These are phyloP conservation scores for Aspergillus ruber DNA, from an alignment of 2,329 filamentous ascomycete genomes.

Conservation along the genomic window DNA sequence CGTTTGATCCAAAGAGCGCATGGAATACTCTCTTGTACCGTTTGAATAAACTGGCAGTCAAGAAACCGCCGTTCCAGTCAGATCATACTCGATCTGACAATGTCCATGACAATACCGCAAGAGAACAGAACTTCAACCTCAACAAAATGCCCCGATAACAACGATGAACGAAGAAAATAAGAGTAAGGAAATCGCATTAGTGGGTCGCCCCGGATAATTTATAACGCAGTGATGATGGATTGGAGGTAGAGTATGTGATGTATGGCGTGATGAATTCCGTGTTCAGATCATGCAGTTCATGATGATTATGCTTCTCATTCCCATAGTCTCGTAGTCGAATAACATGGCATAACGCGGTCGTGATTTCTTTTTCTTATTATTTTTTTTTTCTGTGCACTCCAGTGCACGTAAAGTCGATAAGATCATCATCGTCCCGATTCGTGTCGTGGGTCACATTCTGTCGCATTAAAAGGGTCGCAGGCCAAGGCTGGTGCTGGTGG, in stretches of 20 bases:
- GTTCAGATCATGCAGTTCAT: slow-evolving; percentile 27
- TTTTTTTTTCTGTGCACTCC: not conserved
- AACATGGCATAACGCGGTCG: slow-evolving; percentile 4
- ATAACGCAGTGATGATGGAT: slow-evolving; percentile 18
- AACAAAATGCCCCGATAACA: not conserved
- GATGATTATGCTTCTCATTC: slow-evolving; percentile 26
- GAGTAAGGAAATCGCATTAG: slow-evolving; percentile 20
- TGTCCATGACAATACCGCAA: not conserved
- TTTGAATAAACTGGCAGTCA: not conserved
- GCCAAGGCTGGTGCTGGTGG: too few species aligned
- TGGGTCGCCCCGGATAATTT: slow-evolving; percentile 32
- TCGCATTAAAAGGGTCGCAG: too few species aligned
- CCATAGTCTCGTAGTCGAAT: slow-evolving; percentile 21
- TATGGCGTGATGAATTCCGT: slow-evolving; percentile 10
- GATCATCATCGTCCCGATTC: too few species aligned
- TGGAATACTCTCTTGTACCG: not conserved
- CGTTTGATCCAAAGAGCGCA: not conserved
- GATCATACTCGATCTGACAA: not conserved
- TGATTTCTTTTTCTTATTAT: not conserved
- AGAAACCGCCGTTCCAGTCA: not conserved
- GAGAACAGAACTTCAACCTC: slow-evolving; percentile 1
- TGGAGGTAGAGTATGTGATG: slow-evolving; percentile 7
- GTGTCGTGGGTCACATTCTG: too few species aligned
- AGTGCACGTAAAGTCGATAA: too few species aligned
- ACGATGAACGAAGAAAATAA: slow-evolving; percentile 5